phyloP scores from a whole-genome alignment of 2,329 filamentous ascomycete genomes.

The Allantophomopsis cytisporea region DNA sequence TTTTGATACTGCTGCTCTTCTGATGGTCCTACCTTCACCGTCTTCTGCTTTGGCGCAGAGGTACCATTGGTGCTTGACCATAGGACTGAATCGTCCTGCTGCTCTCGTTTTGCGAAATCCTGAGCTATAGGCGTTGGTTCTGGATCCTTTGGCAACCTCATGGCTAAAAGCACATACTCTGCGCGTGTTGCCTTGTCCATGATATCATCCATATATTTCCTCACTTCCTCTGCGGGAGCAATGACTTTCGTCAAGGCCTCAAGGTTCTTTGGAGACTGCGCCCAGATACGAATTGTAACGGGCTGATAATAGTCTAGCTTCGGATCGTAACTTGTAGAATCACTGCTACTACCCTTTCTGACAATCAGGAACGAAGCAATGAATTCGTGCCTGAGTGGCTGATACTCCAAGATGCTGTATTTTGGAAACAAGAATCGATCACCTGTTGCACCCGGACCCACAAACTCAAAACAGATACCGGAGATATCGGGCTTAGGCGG shows the following conservation, averaged over 20 bases:
- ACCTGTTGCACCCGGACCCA: constrained; percentile 39
- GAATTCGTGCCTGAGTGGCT: constrained; percentile 39
- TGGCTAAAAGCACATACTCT: constrained; percentile 53
- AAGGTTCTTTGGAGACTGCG: constrained; percentile 38
- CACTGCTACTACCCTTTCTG: constrained; percentile 53
- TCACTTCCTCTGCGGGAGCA: constrained; percentile 47
- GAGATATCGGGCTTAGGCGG: constrained; percentile 44
- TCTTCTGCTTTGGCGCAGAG: constrained; percentile 6
- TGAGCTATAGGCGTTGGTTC: constrained; percentile 8
- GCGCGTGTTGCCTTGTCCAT: constrained; percentile 58
- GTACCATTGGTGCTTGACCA: constrained; percentile 18
- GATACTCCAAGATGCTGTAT: constrained; percentile 61
- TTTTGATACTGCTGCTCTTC: constrained; percentile 29
- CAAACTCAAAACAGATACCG: constrained; percentile 57
- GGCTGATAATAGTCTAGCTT: constrained; percentile 64
- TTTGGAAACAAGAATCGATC: constrained; percentile 71
- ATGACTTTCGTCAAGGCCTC: constrained; percentile 49
- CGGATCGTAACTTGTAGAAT: constrained; percentile 45
- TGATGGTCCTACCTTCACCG: constrained; percentile 13
- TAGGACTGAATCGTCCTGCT: constrained; percentile 16
- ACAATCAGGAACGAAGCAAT: constrained; percentile 69
- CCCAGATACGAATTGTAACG: constrained; percentile 47
- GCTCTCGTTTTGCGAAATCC: constrained; percentile 5
- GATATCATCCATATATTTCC: constrained; percentile 54
- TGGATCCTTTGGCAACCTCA: constrained; percentile 42